phyloP scores from a whole-genome alignment of 208 protist genomes.

The Leishmania amazonensis region DNA sequence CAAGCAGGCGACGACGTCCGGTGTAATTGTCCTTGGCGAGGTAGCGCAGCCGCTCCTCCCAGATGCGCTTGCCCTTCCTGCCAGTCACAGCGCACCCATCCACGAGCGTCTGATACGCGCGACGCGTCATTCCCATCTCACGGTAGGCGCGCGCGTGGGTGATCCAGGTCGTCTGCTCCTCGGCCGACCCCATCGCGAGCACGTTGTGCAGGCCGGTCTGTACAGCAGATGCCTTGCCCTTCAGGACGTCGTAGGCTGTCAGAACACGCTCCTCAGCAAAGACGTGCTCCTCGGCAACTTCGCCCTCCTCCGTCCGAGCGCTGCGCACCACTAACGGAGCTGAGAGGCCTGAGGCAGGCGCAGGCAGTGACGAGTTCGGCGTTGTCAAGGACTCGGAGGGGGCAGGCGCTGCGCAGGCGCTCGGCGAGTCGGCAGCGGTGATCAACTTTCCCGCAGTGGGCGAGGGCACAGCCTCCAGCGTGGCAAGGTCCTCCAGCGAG shows the following conservation, averaged over 20 bases:
- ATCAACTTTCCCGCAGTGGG: background rate
- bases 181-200: slow-evolving; percentile 74
- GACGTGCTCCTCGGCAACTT: slow-evolving; percentile 66
- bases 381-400: background rate
- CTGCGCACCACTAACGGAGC: slow-evolving; percentile 47
- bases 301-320: slow-evolving; percentile 68
- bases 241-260: slow-evolving; percentile 68
- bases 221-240: slow-evolving; percentile 31
- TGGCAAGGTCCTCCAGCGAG: slow-evolving; percentile 49
- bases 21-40: slow-evolving; percentile 33
- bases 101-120: slow-evolving; percentile 62
- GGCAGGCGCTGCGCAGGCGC: background rate
- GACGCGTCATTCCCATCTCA: slow-evolving; percentile 70
- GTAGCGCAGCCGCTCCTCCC: slow-evolving; percentile 71
- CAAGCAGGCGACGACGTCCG: slow-evolving; percentile 55
- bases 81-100: slow-evolving; percentile 75
- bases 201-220: slow-evolving; percentile 59
- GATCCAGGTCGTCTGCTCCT: slow-evolving; percentile 86
- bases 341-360: background rate
- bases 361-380: background rate
- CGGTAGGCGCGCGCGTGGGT: slow-evolving; percentile 73
- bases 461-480: slow-evolving; percentile 16
- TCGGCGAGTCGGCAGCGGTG: background rate
- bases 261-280: slow-evolving; percentile 78
- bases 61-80: slow-evolving; percentile 67